Evolutionary conservation across 2,329 filamentous ascomycete genomes (phyloP).

Genomic region (Phaeoacremonium minimum): DNA sequence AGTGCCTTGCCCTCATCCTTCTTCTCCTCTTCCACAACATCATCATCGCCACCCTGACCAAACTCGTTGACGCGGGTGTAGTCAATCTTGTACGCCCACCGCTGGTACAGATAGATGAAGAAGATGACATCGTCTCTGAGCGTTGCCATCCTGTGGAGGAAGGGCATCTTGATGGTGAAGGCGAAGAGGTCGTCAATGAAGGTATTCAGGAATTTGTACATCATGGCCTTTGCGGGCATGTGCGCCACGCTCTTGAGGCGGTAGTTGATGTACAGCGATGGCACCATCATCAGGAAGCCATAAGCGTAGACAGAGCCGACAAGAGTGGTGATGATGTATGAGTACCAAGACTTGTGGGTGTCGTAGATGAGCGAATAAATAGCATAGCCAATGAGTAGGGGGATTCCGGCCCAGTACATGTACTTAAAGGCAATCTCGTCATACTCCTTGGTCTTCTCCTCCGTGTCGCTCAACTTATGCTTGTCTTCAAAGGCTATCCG

Average conservation of each 20-base stretch:
- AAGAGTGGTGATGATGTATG: slow-evolving; percentile 88
- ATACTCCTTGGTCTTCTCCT: slow-evolving; percentile 98
- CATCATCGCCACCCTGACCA: slow-evolving; percentile 94
- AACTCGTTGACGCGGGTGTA: slow-evolving; percentile 95
- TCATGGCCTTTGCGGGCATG: slow-evolving; percentile 95
- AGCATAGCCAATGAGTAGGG: slow-evolving; percentile 84
- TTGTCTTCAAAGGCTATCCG: slow-evolving; percentile 89
- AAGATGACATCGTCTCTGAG: slow-evolving; percentile 96
- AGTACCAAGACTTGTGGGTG: slow-evolving; percentile 96
- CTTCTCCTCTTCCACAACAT: slow-evolving; percentile 48
- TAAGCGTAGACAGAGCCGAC: slow-evolving; percentile 97
- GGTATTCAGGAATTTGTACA: slow-evolving; percentile 97
- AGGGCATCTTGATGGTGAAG: slow-evolving; percentile 99
- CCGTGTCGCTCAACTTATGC: slow-evolving; percentile 89
- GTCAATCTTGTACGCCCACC: slow-evolving; percentile 88
- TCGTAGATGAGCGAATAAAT: slow-evolving; percentile 90
- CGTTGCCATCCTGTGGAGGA: slow-evolving; percentile 86
- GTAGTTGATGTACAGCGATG: slow-evolving; percentile 98
- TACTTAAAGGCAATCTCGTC: slow-evolving; percentile 97
- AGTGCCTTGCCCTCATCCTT: slow-evolving; percentile 34
- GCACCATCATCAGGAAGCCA: slow-evolving; percentile 99
- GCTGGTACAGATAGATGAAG: slow-evolving; percentile 95
- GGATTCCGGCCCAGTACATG: slow-evolving; percentile 88
- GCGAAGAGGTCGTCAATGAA: slow-evolving; percentile 99
- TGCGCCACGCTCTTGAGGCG: slow-evolving; percentile 91